Conservation (phyloP, 495 filamentous ascomycete species). For the Penicillium arizonense region DNA sequence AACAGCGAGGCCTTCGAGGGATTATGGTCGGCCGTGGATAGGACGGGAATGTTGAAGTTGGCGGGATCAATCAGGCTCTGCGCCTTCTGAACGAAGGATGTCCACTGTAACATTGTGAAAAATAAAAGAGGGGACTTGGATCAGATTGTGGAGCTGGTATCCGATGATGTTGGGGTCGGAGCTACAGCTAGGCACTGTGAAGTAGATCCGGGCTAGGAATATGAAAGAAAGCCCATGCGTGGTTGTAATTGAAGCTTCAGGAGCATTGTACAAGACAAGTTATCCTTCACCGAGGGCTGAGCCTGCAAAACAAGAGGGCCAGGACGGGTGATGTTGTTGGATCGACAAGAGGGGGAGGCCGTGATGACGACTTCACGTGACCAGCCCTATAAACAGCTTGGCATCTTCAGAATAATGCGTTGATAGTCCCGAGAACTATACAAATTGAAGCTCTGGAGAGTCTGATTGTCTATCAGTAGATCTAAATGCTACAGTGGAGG, state of each 20-base stretch:
- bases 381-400: slow-evolving; percentile 10
- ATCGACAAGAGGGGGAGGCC: slow-evolving; percentile 27
- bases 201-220: slow-evolving; percentile 15
- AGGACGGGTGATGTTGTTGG: slow-evolving; percentile 19
- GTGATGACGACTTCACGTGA: slow-evolving; percentile 12
- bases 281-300: slow-evolving; percentile 22
- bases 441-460: too few relatives aligned
- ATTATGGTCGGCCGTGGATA: slow-evolving; percentile 67
- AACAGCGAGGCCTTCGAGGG: slow-evolving; percentile 92
- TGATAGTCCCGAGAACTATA: too few relatives aligned
- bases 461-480: too few relatives aligned
- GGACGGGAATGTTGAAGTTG: slow-evolving; percentile 58
- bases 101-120: slow-evolving; percentile 70
- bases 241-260: slow-evolving; percentile 14
- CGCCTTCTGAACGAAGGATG: slow-evolving; percentile 90
- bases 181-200: slow-evolving; percentile 26
- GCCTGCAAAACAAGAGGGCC: slow-evolving; percentile 19
- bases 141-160: slow-evolving; percentile 5
- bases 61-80: slow-evolving; percentile 88
- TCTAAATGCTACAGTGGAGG: too few relatives aligned
- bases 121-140: neutral
- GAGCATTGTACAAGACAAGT: slow-evolving; percentile 33
- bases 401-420: neutral
- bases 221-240: slow-evolving; percentile 26
- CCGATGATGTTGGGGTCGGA: slow-evolving; percentile 27